phyloP scores from a whole-genome alignment of 2,329 filamentous ascomycete species.

The Pseudonectria buxi region DNA sequence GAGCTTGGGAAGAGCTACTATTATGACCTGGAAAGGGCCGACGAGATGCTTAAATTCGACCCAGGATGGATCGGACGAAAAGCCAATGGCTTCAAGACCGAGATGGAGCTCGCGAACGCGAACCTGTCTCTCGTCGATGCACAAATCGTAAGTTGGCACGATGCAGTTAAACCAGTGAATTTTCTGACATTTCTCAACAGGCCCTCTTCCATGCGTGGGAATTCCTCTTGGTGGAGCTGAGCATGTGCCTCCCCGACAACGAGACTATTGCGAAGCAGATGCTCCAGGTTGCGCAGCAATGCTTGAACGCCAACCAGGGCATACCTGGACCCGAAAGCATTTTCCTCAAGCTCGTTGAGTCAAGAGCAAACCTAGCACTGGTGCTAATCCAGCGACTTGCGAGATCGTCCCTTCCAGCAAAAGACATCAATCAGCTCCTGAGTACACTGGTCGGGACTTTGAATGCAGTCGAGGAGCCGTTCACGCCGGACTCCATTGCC shows the following conservation, averaged over 20 bases:
- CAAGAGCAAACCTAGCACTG: conserved; percentile 73
- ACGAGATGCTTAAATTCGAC: conserved; percentile 70
- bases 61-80: conserved; percentile 65
- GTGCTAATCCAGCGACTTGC: conserved; percentile 76
- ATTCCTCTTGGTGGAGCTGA: conserved; percentile 76
- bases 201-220: conserved; percentile 85
- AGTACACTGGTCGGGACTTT: conserved; percentile 46
- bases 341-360: conserved; percentile 71
- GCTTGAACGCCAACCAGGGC: conserved; percentile 69
- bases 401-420: conserved; percentile 43
- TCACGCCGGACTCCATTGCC: conserved; percentile 44
- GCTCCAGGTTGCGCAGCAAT: conserved; percentile 67
- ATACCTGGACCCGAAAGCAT: conserved; percentile 68
- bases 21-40: conserved; percentile 72
- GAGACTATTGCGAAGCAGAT: conserved; percentile 59
- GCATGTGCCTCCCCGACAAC: conserved; percentile 51
- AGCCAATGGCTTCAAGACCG: conserved; percentile 68
- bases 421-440: conserved; percentile 47
- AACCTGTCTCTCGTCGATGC: conserved; percentile 91
- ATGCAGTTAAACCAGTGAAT: conserved; percentile 17
- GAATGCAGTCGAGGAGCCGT: conserved; percentile 47
- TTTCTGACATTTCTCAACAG: conserved; percentile 34
- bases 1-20: conserved; percentile 72
- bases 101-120: conserved; percentile 80
- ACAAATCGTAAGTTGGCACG: conserved; percentile 60